Base-by-base conservation (phyloP, 306 rosid genomes). In the Cicer bijugum region DNA sequence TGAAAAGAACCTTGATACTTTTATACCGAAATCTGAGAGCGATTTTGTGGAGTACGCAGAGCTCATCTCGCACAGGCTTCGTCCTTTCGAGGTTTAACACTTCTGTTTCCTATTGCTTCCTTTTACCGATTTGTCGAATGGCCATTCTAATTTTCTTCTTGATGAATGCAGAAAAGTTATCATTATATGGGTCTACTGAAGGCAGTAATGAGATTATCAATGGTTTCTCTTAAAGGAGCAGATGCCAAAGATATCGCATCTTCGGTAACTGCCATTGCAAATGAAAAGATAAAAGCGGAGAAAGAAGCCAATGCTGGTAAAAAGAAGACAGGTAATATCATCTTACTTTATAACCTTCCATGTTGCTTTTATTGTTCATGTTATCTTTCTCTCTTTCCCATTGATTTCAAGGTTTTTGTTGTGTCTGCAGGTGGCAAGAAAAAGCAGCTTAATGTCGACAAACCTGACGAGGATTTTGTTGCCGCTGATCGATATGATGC, bases 181-280 rank as follows among this genome's bases (percentile, higher is more conserved):
- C 97, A 94, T 81, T 91, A 86, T 78, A 85, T 88, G 2, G 77
- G 80, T 64, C 88, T 94, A 75, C 88, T 94, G 51, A 94, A 91
- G 86, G 83, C 88, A 8, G 86, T 86, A 33, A 88, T 91, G 90
- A 91, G 97, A 86, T 69, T 94, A 48, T 91, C 97, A 19, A 90
- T 85, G 93, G 69, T 78, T 72, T 68, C 91, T 10, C 80, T 94
- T 74, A 91, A 91, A 90, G 99, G 92, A 52, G 85, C 97, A 8
- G 99, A 94, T 81, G 97, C 97, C 5, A 94, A 94, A 80, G 99
- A 91, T 1, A 90, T 91, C 57, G 91, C 99, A 12, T 94, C 97
- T 33, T 94, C 99, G 0, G 43, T 88, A 67, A 81, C 96, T 3
- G 97, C 99, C 57, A 88, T 94, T 88, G 96, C 97, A 8, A 94